Percentiles rank a stretch among this genome's conserved stretches.
phyloP scores from a whole-genome alignment of 164 flowering plant species.

The Taxillus chinensis region DNA sequence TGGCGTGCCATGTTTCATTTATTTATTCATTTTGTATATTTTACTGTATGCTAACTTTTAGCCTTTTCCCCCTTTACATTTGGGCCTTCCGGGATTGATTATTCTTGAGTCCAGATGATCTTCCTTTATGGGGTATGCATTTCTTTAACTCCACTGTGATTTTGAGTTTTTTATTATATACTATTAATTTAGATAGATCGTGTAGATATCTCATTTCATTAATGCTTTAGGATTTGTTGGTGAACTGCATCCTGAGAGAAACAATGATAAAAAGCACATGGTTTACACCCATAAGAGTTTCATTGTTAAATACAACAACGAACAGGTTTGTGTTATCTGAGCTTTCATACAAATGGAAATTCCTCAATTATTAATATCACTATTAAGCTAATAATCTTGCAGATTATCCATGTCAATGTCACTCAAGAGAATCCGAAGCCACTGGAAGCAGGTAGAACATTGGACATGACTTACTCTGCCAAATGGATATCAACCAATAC shows the following conservation, averaged over 20 bases:
- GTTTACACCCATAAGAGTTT: constrained; percentile 78
- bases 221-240: constrained; percentile 74
- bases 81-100: too few species aligned
- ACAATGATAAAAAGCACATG: constrained; percentile 59
- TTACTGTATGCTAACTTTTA: too few species aligned
- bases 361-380: neutral
- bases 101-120: constrained; percentile 52
- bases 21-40: too few species aligned
- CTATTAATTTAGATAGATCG: too few species aligned
- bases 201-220: neutral
- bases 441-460: constrained; percentile 57
- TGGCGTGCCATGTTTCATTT: too few species aligned
- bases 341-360: neutral
- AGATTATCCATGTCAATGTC: constrained; percentile 95
- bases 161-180: neutral
- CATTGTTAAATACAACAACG: constrained; percentile 55
- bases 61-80: too few species aligned
- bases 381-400: constrained; percentile 16
- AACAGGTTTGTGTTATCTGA: constrained; percentile 52
- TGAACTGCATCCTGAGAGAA: constrained; percentile 66
- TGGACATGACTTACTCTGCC: constrained; percentile 83
- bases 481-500: constrained; percentile 69
- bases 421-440: constrained; percentile 72
- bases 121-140: constrained; percentile 92
- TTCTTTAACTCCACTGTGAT: neutral